Percentiles rank a stretch among this genome's conserved stretches.
These are phyloP conservation scores for Nicotiana obtusifolia DNA, from an alignment of 257 asterid genomes.

Conservation along the genomic window DNA sequence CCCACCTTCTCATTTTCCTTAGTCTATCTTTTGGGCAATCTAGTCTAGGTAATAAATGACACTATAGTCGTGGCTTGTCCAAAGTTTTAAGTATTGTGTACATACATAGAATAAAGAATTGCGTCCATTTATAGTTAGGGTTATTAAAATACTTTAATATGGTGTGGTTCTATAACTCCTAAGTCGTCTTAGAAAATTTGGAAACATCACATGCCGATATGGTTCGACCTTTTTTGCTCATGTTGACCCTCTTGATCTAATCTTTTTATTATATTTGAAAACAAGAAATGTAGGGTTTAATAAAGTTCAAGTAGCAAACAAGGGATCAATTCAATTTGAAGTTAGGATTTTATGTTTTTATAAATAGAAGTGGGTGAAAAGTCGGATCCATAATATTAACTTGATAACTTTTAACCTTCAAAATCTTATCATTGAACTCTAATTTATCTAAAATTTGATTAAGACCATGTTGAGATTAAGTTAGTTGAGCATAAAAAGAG, in stretches of 20 bases:
- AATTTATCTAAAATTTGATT: too few relatives aligned
- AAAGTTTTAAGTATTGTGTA: background rate
- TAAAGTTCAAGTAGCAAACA: too few relatives aligned
- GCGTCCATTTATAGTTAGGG: background rate
- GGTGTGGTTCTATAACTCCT: background rate
- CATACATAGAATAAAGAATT: background rate
- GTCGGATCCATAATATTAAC: too few relatives aligned
- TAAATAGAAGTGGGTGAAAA: too few relatives aligned
- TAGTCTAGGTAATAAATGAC: background rate
- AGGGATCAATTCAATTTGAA: too few relatives aligned
- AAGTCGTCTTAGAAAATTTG: background rate
- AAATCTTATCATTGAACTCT: too few relatives aligned
- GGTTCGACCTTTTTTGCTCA: background rate
- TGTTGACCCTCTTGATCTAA: background rate
- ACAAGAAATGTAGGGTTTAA: too few relatives aligned
- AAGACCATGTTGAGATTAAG: too few relatives aligned
- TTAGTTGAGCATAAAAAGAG: too few relatives aligned
- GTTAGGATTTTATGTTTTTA: too few relatives aligned
- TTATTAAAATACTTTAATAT: background rate
- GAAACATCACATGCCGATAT: background rate
- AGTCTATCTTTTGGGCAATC: conserved; percentile 3
- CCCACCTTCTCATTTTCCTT: background rate
- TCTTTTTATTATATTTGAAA: too few relatives aligned
- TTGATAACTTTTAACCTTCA: too few relatives aligned
- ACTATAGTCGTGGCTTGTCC: background rate